Evolutionary conservation across 352 stramenopile genomes (phyloP), one percentile per base, ranked within the genome.

Genomic region (Phytophthora rubi): DNA sequence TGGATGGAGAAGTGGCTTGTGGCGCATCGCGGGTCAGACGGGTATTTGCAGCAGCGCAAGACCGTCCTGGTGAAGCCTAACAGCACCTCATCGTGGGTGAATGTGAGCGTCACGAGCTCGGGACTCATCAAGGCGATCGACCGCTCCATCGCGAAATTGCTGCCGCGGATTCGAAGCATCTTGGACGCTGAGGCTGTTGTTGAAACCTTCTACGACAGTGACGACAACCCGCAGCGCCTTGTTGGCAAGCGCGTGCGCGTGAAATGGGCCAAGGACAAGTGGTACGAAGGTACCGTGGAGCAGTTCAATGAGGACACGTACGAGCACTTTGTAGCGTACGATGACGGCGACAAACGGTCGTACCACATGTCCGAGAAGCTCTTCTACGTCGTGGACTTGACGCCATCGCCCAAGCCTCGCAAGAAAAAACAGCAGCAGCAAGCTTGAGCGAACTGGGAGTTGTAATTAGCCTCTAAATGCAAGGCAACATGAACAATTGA

Each of bases 351-450:
- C 73, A 86, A 91, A 74, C 83, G 89, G 21, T 90, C 85, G 54
- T 97, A 97, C 58, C 88, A 89, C 62, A 97, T 97, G 88, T 91
- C 87, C 6, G 90, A 97, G 56, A 97, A 96, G 48, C 77, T 93
- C 8, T 97, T 97, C 60, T 94, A 94, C 63, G 81, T 95, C 21
- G 81, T 94, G 53, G 72, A 89, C 23, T 18, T 67, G 21, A 67
- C 72, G 47, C 62, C 75, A 8, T 73, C 78, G 44, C 59, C 72
- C 26, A 84, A 73, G 33, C 44, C 61, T 54, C 67, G 58, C 33
- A 77, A 77, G 56, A 74, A 75, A 37, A 73, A 77, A 26, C 62
- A 59, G 12, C 56, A 68, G 45, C 52, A 55, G 45, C 64, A 73
- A 61, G 54, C 45, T 56, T 73, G 61, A 75, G 28, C 51, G 33